A percentile compares a stretch with the other conserved stretches of the same genome.
Conservation (phyloP, 306 rosid genomes). For the Fagus crenata region DNA sequence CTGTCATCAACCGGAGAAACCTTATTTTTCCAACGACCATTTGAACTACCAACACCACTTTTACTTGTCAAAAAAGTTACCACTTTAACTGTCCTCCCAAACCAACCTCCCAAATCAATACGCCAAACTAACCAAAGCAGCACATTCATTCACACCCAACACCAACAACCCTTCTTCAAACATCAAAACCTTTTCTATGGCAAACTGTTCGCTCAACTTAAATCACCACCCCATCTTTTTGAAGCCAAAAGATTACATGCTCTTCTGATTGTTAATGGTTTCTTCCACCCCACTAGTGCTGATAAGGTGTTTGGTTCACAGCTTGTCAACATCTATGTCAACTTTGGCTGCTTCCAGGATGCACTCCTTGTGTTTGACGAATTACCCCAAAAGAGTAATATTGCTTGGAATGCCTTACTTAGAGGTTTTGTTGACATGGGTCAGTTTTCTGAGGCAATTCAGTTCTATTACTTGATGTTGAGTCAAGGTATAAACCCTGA, state of each 20-base stretch:
- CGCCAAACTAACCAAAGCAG: neutral
- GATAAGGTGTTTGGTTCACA: slow-evolving; percentile 30
- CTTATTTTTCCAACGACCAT: neutral
- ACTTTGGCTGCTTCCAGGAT: slow-evolving; percentile 33
- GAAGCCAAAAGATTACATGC: slow-evolving; percentile 42
- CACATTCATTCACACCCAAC: neutral
- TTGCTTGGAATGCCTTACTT: slow-evolving; percentile 48
- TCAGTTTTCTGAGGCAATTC: neutral
- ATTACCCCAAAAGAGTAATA: slow-evolving; percentile 31
- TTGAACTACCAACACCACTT: neutral
- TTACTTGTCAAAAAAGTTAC: neutral
- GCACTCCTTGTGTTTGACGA: slow-evolving; percentile 31
- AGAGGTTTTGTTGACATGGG: slow-evolving; percentile 27
- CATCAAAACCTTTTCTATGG: neutral
- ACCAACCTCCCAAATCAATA: neutral
- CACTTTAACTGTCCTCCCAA: neutral
- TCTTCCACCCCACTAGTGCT: slow-evolving; percentile 33
- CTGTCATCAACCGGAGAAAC: neutral
- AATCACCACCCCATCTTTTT: slow-evolving; percentile 38
- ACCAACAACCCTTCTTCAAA: neutral
- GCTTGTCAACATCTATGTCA: slow-evolving; percentile 38
- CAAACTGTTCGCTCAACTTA: slow-evolving; percentile 37
- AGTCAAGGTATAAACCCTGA: slow-evolving; percentile 29
- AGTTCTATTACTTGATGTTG: neutral
- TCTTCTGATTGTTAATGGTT: slow-evolving; percentile 37